Conservation (phyloP, 2,329 filamentous ascomycete genomes). For the Hymenoscyphus salicellus region DNA sequence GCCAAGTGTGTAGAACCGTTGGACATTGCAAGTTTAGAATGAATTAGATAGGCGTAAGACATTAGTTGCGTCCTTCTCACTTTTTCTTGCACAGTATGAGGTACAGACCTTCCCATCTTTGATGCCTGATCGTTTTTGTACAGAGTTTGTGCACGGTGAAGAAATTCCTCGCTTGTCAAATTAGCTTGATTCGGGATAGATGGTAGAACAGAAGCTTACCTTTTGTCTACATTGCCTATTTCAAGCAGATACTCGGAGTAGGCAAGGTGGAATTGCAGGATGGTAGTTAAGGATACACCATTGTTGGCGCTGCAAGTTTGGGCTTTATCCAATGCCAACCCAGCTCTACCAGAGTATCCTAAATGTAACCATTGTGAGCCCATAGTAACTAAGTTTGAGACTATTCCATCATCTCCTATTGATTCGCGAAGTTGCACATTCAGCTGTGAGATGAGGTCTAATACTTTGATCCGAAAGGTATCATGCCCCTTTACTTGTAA, state of each 20-base stretch:
- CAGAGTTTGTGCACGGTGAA: slow-evolving; percentile 29
- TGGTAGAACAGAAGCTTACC: slow-evolving; percentile 38
- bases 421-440: slow-evolving; percentile 43
- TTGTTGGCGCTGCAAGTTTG: slow-evolving; percentile 46
- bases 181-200: not conserved
- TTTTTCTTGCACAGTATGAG: slow-evolving; percentile 24
- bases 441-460: slow-evolving; percentile 47
- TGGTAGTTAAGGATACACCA: slow-evolving; percentile 43
- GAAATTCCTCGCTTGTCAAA: slow-evolving; percentile 30
- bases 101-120: slow-evolving; percentile 13
- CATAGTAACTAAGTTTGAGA: slow-evolving; percentile 42
- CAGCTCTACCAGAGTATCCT: slow-evolving; percentile 59
- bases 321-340: slow-evolving; percentile 55
- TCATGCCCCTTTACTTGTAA: slow-evolving; percentile 56
- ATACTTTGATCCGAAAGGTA: slow-evolving; percentile 45
- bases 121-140: slow-evolving; percentile 28
- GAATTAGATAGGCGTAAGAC: slow-evolving; percentile 38
- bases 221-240: slow-evolving; percentile 63
- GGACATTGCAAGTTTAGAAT: slow-evolving; percentile 37
- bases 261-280: slow-evolving; percentile 62
- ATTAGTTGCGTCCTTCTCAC: slow-evolving; percentile 31
- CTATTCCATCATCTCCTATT: slow-evolving; percentile 41
- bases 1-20: slow-evolving; percentile 56
- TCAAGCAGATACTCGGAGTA: slow-evolving; percentile 72
- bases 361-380: slow-evolving; percentile 56